Conservation (phyloP, 371 early-diverging fungal genomes). For the Sporodiniella umbellata region DNA sequence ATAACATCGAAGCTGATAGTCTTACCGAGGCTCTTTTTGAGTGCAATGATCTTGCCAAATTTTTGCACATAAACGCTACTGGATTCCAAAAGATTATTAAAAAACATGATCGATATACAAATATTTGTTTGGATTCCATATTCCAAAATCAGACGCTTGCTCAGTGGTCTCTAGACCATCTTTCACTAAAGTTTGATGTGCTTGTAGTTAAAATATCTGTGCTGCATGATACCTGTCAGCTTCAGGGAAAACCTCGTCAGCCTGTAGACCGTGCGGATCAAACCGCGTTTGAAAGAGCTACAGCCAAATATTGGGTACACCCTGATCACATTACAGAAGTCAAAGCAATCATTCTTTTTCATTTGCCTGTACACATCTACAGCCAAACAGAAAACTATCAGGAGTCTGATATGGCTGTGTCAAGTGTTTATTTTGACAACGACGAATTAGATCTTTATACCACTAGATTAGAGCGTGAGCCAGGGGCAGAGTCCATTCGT, state of each 20-base stretch:
- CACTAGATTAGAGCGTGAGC: slow-evolving; percentile 80
- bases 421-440: slow-evolving; percentile 97
- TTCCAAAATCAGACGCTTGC: slow-evolving; percentile 71
- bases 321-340: slow-evolving; percentile 95
- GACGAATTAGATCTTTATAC: slow-evolving; percentile 80
- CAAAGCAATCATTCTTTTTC: slow-evolving; percentile 84
- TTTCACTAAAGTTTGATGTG: slow-evolving; percentile 74
- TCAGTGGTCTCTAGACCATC: slow-evolving; percentile 75
- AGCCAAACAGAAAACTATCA: slow-evolving; percentile 36
- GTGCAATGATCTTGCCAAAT: slow-evolving; percentile 87
- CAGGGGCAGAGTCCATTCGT: slow-evolving; percentile 86
- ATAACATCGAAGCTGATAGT: slow-evolving; percentile 59
- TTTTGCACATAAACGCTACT: slow-evolving; percentile 88
- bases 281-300: slow-evolving; percentile 42
- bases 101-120: slow-evolving; percentile 94
- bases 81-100: slow-evolving; percentile 96
- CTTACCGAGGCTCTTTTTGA: slow-evolving; percentile 77
- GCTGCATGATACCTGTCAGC: slow-evolving; percentile 27
- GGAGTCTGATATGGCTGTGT: slow-evolving; percentile 63
- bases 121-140: slow-evolving; percentile 65
- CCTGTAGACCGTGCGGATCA: slow-evolving; percentile 24
- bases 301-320: slow-evolving; percentile 84
- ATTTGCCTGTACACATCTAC: slow-evolving; percentile 94
- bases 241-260: slow-evolving; percentile 27
- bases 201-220: slow-evolving; percentile 80